Evolutionary conservation across 441 rosid species (phyloP).

Genomic region (Cnidoscolus chayamansa): DNA sequence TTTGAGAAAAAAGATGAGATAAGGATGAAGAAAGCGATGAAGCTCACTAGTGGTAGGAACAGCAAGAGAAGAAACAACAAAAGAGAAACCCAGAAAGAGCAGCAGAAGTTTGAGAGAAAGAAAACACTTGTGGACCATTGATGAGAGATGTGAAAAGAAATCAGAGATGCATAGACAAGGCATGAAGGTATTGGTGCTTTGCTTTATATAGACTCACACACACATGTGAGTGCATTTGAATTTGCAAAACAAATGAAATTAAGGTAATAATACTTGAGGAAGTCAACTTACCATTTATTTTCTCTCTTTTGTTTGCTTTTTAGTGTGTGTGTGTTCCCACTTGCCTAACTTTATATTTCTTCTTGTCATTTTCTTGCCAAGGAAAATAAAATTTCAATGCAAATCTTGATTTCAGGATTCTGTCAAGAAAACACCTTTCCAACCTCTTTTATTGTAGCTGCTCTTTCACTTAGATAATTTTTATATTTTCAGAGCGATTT

Average conservation of each 20-base stretch:
- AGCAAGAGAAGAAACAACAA: constrained; percentile 36
- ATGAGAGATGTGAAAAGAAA: not conserved
- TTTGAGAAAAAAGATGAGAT: no score
- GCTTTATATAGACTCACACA: constrained; percentile 24
- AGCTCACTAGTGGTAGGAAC: constrained; percentile 49
- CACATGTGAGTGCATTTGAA: not conserved
- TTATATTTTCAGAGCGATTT: no score
- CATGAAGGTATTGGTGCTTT: constrained; percentile 15
- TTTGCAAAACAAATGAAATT: not conserved
- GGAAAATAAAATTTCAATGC: not conserved
- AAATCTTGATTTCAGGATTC: no score
- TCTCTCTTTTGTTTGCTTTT: not conserved
- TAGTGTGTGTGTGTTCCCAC: constrained; percentile 37
- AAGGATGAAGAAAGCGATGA: not conserved
- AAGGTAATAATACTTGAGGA: constrained; percentile 7
- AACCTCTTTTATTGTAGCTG: no score
- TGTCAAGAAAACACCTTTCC: no score
- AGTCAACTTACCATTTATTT: constrained; percentile 40
- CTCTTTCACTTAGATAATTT: no score
- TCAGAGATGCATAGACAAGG: constrained; percentile 18
- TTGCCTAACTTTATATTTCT: constrained; percentile 31
- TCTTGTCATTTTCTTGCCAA: constrained; percentile 25
- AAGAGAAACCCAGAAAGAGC: constrained; percentile 40
- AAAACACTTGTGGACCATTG: constrained; percentile 32
- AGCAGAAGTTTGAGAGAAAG: constrained; percentile 23